Percentiles rank a stretch among this genome's conserved stretches.
Evolutionary conservation across 31 red algal species (phyloP).

Genomic region (Odonthalia washingtoniensis): DNA sequence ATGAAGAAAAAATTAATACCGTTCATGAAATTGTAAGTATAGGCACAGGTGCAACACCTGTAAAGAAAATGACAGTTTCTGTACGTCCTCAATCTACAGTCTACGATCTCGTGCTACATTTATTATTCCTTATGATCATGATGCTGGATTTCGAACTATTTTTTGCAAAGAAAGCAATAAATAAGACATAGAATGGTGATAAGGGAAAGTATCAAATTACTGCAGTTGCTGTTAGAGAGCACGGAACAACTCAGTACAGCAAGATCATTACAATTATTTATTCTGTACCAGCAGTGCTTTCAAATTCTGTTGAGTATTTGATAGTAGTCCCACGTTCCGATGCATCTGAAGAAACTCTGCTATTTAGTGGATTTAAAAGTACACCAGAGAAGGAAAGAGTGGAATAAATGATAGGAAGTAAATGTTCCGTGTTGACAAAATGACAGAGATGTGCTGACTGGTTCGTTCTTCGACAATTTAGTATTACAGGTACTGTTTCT

Average conservation of each 20-base stretch:
- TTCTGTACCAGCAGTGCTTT: not conserved
- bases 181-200: not conserved
- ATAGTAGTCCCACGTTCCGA: not conserved
- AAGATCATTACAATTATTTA: not conserved
- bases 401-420: not conserved
- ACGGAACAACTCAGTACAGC: not conserved
- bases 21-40: no score
- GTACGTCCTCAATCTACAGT: no score
- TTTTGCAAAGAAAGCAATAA: not conserved
- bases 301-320: not conserved
- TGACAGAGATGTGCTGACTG: slow-evolving; percentile 11
- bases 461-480: slow-evolving; percentile 27
- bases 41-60: no score
- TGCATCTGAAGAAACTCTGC: not conserved
- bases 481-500: not conserved
- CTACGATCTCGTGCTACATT: no score
- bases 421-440: not conserved
- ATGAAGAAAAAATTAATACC: no score
- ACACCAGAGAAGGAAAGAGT: not conserved
- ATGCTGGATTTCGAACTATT: no score
- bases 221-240: not conserved
- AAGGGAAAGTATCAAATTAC: not conserved
- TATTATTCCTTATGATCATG: no score
- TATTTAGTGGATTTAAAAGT: not conserved
- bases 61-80: no score